phyloP scores from a whole-genome alignment of 176 grass and related monocot genomes.

The Zizania latifolia region DNA sequence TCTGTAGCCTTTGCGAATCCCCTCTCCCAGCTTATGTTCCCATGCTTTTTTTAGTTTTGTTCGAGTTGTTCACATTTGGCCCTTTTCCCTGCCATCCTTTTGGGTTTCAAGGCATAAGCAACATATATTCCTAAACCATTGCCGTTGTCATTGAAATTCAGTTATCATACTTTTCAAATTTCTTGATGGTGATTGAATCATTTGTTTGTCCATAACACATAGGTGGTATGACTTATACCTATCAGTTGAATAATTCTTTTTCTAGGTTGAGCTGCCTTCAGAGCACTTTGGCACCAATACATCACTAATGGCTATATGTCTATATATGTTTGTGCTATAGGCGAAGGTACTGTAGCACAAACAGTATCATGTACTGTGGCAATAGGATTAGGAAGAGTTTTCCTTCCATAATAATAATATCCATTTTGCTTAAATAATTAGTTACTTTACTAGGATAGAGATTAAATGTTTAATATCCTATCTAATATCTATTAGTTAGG shows the following conservation, averaged over 20 bases:
- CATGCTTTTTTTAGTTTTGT: neutral
- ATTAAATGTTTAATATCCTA: no score
- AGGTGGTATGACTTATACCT: neutral
- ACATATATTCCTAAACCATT: neutral
- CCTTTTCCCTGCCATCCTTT: neutral
- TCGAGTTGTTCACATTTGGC: neutral
- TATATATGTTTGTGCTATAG: no score
- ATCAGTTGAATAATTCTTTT: neutral
- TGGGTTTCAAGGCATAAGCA: neutral
- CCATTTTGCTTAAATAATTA: no score
- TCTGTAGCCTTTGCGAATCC: neutral
- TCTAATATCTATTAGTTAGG: no score
- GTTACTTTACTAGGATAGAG: no score
- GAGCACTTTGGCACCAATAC: conserved; percentile 28
- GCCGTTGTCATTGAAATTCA: neutral
- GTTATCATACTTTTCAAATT: neutral
- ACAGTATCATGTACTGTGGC: no score
- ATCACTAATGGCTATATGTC: neutral
- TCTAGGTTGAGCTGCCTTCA: conserved; percentile 10
- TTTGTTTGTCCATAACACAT: neutral
- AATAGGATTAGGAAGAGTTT: no score
- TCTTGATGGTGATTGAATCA: neutral
- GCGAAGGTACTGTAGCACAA: no score
- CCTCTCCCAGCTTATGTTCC: neutral
- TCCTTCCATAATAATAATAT: no score